Conservation (phyloP, 768 basidiomycete genomes). For the Neoboletus brunneissimus region DNA sequence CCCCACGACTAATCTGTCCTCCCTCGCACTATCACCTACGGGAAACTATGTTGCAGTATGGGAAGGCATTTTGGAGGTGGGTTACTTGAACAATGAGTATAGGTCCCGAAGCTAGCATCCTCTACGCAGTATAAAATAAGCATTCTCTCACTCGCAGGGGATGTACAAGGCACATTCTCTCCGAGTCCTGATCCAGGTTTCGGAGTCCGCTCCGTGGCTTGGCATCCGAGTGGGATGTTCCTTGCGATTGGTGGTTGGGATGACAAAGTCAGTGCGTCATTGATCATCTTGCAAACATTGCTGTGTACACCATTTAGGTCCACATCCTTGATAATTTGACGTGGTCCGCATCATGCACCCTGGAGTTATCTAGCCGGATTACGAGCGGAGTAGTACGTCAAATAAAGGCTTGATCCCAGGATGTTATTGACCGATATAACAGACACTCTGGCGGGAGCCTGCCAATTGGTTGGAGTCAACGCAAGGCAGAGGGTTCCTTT, state of each 20-base stretch:
- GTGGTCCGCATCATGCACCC: conserved; percentile 64
- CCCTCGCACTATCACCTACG: conserved; percentile 70
- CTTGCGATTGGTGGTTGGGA: conserved; percentile 86
- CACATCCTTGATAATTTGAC: conserved; percentile 72
- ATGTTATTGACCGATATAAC: conserved; percentile 7
- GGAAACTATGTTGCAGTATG: conserved; percentile 76
- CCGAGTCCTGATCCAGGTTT: conserved; percentile 79
- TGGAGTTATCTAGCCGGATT: conserved; percentile 61
- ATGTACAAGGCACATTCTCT: conserved; percentile 60
- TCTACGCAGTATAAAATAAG: conserved; percentile 67
- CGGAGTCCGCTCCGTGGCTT: conserved; percentile 73
- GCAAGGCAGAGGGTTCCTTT: conserved; percentile 81
- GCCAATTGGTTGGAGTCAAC: conserved; percentile 80
- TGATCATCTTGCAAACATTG: not conserved
- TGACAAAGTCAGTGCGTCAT: conserved; percentile 58
- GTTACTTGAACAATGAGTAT: conserved; percentile 6
- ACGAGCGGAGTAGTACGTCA: conserved; percentile 53
- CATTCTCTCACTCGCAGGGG: conserved; percentile 65
- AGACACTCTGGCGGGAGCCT: conserved; percentile 89
- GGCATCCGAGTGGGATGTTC: conserved; percentile 86
- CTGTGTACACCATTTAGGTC: conserved; percentile 43
- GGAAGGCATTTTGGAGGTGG: conserved; percentile 83
- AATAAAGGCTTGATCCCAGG: not conserved
- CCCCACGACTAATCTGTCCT: conserved; percentile 69
- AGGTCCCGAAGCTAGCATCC: not conserved